Conservation (phyloP, 106 monocot genomes). For the Gastrodia elata region DNA sequence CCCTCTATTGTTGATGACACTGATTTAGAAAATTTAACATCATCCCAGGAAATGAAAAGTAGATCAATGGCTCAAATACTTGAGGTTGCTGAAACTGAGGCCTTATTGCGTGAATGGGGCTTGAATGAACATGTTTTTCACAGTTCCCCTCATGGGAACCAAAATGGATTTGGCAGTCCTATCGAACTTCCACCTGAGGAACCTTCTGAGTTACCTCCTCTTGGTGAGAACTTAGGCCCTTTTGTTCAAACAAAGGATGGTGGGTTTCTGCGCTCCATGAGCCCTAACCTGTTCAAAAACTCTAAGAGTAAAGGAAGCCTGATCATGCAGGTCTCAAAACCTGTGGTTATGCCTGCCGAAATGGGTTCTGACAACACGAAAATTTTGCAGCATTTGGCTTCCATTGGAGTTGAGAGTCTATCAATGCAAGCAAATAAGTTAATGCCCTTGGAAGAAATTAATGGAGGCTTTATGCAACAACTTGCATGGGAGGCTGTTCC, state of each 20-base stretch:
- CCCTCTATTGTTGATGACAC: slow-evolving; percentile 43
- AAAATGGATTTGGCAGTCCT: slow-evolving; percentile 76
- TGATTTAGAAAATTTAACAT: slow-evolving; percentile 45
- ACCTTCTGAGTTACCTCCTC: slow-evolving; percentile 56
- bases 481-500: slow-evolving; percentile 69
- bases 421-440: slow-evolving; percentile 79
- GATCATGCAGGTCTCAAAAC: slow-evolving; percentile 89
- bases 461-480: slow-evolving; percentile 78
- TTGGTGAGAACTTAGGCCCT: slow-evolving; percentile 65
- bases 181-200: slow-evolving; percentile 54
- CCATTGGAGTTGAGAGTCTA: slow-evolving; percentile 86
- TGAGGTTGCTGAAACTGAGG: slow-evolving; percentile 87
- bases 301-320: slow-evolving; percentile 69
- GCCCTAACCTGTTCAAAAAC: slow-evolving; percentile 58
- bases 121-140: slow-evolving; percentile 68
- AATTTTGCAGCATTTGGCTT: slow-evolving; percentile 69
- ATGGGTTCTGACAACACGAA: slow-evolving; percentile 88
- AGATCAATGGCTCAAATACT: slow-evolving; percentile 53
- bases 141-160: slow-evolving; percentile 47
- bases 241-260: slow-evolving; percentile 85
- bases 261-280: slow-evolving; percentile 91
- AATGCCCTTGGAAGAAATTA: slow-evolving; percentile 96
- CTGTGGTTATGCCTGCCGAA: slow-evolving; percentile 90
- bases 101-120: slow-evolving; percentile 79
- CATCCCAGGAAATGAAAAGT: slow-evolving; percentile 24